These are phyloP conservation scores for Fusarium sublunatum DNA, from an alignment of 2,329 filamentous ascomycete species.

Conservation along the genomic window DNA sequence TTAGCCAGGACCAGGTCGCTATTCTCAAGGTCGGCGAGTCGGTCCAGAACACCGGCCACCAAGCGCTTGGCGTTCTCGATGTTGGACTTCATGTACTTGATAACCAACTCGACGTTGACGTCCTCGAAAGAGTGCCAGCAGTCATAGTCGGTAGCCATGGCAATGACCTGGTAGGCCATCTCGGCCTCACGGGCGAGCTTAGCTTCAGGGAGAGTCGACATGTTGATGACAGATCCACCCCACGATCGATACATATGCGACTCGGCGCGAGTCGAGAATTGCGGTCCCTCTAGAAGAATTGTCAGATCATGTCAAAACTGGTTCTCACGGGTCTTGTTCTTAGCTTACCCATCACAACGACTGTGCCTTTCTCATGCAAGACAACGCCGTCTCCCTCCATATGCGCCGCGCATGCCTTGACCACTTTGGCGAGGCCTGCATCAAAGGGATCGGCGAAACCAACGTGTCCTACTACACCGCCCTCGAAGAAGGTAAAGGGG, in stretches of 20 bases:
- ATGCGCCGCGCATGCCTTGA: conserved; percentile 78
- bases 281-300: conserved; percentile 80
- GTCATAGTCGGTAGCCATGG: conserved; percentile 99
- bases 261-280: conserved; percentile 96
- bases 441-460: conserved; percentile 98
- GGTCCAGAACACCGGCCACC: conserved; percentile 87
- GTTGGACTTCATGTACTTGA: conserved; percentile 96
- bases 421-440: conserved; percentile 76
- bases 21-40: conserved; percentile 82
- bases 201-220: conserved; percentile 94
- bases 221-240: conserved; percentile 97
- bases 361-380: conserved; percentile 83
- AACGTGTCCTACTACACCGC: conserved; percentile 91
- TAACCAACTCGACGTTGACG: conserved; percentile 96
- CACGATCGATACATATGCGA: conserved; percentile 93
- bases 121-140: conserved; percentile 90
- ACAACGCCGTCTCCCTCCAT: conserved; percentile 86
- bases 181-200: conserved; percentile 97
- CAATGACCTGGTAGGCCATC: conserved; percentile 97
- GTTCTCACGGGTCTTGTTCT: background rate
- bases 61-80: conserved; percentile 86
- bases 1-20: conserved; percentile 79
- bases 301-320: conserved; percentile 35
- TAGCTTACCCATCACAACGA: conserved; percentile 86
- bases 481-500: conserved; percentile 95